Percentiles rank a stretch among this genome's conserved stretches.
phyloP scores from a whole-genome alignment of 768 basidiomycete genomes.

The Boletus pseudopeckii region DNA sequence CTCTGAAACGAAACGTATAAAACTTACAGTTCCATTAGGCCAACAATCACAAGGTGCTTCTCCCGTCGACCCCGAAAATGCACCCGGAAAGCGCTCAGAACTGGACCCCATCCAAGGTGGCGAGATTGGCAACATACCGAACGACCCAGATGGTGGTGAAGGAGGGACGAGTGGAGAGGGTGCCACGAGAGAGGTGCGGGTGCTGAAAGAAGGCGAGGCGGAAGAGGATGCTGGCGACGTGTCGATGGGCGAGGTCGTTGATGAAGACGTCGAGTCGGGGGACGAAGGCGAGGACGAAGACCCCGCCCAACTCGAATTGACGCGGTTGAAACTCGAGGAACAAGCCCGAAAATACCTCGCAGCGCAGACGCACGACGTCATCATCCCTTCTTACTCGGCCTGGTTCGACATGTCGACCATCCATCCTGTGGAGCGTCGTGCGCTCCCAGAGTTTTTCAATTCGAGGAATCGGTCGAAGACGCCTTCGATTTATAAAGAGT shows the following conservation, averaged over 20 bases:
- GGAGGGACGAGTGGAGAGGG: conserved; percentile 16
- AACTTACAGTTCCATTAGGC: conserved; percentile 44
- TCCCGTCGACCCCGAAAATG: conserved; percentile 74
- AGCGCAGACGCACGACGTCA: conserved; percentile 93
- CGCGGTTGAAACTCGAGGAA: conserved; percentile 74
- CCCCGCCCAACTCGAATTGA: conserved; percentile 78
- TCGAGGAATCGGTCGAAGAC: conserved; percentile 93
- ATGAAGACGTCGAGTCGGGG: conserved; percentile 73
- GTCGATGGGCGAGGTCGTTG: conserved; percentile 76
- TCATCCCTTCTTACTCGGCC: conserved; percentile 94
- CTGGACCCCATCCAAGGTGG: conserved; percentile 78
- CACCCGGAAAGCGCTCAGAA: conserved; percentile 84
- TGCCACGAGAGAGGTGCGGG: conserved; percentile 33
- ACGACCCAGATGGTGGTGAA: conserved; percentile 29
- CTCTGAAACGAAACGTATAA: conserved; percentile 57
- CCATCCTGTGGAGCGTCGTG: conserved; percentile 86
- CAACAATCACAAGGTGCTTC: conserved; percentile 62
- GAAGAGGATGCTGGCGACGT: conserved; percentile 70
- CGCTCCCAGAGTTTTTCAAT: conserved; percentile 98
- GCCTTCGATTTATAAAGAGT: conserved; percentile 97
- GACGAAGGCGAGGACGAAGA: conserved; percentile 87
- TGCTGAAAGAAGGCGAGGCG: conserved; percentile 53
- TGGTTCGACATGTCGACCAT: conserved; percentile 98
- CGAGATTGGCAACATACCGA: conserved; percentile 72
- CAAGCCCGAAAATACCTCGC: conserved; percentile 93